Evolutionary conservation across 108 stramenopile genomes (phyloP), one percentile per base, ranked within the genome.

Genomic region (Cylindrotheca fusiformis): DNA sequence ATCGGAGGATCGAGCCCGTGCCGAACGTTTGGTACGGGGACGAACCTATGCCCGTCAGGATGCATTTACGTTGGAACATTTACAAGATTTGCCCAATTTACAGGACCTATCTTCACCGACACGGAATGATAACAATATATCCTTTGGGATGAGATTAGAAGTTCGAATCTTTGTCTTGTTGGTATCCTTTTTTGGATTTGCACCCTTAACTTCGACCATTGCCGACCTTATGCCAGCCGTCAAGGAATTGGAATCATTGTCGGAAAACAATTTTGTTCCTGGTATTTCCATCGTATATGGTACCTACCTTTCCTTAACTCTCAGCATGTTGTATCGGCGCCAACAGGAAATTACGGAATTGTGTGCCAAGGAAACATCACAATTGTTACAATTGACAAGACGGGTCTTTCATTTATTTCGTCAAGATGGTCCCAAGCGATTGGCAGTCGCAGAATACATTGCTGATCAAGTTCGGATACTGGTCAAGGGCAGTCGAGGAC

Each of bases 201-300:
- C 10, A 41, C 36, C 36, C 6, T 10, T 41, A 14, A 14, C 14
- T 14, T 10, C 6, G 6, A 10, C 14, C 36, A 6, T 41, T 14
- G 6, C 6, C 36, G 14, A 6, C 10, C 36, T 10, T 14, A 10
- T 41, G 36, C 36, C 36, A 41, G 36, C 36, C 36, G 36, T 41
- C 6, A 14, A 41, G 14, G 14, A 41, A 14, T 41, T 41, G 36
- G 36, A 41, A 14, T 41, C 36, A 10, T 14, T 41, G 14, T 41
- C 36, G 36, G 36, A 41, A 41, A 41, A 14, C 26, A 76, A 80
- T 36, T 83, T 85, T 50, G 71, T 63, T 6, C 87, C 87, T 10
- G 87, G 87, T n/a, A 68, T 89, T 36, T 68, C 82, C 31, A 89
- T 89, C 32, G 60, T 89, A 19, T 89, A 83, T 56, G 87, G 87